A percentile compares a stretch with the other conserved stretches of the same genome.
phyloP scores from a whole-genome alignment of 371 early-diverging fungal species.

The Mucor sp. region DNA sequence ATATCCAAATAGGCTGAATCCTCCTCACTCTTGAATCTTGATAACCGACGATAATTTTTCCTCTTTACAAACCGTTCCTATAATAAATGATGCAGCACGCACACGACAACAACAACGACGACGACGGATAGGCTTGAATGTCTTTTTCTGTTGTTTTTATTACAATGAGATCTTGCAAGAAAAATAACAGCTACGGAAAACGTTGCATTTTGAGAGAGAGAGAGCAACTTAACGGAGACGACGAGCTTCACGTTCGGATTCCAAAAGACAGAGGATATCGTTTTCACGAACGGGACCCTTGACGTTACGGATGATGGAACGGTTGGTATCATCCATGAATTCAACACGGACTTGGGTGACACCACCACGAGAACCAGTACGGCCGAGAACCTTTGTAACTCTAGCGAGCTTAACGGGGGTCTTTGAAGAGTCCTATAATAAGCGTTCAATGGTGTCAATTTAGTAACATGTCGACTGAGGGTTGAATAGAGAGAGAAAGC shows the following conservation, averaged over 20 bases:
- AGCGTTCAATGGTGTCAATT: neutral
- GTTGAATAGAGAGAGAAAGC: neutral
- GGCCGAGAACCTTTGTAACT: conserved; percentile 96
- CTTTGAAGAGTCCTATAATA: conserved; percentile 28
- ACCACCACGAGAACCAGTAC: conserved; percentile 99
- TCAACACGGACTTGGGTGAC: conserved; percentile 99
- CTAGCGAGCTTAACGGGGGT: conserved; percentile 89
- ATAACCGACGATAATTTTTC: neutral
- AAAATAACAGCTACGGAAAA: neutral
- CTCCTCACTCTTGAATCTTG: neutral
- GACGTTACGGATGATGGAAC: conserved; percentile 98
- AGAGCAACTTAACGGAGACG: conserved; percentile 86
- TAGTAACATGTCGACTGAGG: neutral
- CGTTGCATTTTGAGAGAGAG: neutral
- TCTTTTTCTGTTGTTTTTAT: neutral
- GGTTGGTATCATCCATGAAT: conserved; percentile 94
- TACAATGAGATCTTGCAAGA: neutral
- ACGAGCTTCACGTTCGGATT: conserved; percentile 99
- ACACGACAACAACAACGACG: neutral
- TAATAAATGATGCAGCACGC: neutral
- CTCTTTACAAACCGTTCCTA: neutral
- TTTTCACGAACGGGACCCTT: conserved; percentile 98
- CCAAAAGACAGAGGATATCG: conserved; percentile 96
- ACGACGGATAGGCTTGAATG: neutral
- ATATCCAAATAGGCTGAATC: neutral